phyloP scores from a whole-genome alignment of 2,329 filamentous ascomycete species.

The Cadophora malorum region DNA sequence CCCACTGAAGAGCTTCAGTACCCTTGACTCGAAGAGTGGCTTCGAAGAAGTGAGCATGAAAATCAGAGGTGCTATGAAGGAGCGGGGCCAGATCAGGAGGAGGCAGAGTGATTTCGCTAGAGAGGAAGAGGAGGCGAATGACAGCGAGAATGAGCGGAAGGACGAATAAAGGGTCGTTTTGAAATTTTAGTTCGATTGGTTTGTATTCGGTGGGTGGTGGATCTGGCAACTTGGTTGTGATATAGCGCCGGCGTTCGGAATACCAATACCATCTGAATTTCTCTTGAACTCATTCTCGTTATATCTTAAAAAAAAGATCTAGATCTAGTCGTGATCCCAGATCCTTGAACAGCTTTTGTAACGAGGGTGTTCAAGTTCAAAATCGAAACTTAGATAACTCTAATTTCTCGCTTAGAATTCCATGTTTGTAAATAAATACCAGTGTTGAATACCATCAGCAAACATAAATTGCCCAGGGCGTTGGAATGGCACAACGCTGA shows the following conservation, averaged over 20 bases:
- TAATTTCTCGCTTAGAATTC: too few species aligned
- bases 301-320: neutral
- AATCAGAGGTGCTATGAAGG: conserved; percentile 84
- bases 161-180: conserved; percentile 30
- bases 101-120: conserved; percentile 48
- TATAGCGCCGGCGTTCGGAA: conserved; percentile 29
- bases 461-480: too few species aligned
- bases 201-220: neutral
- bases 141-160: conserved; percentile 39
- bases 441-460: too few species aligned
- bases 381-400: too few species aligned
- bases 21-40: conserved; percentile 69
- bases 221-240: conserved; percentile 19
- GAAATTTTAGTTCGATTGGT: neutral
- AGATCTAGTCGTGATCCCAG: too few species aligned
- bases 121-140: conserved; percentile 53
- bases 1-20: conserved; percentile 73
- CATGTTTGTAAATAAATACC: too few species aligned
- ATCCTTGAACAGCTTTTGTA: too few species aligned
- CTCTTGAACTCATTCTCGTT: neutral
- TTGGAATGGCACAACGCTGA: too few species aligned
- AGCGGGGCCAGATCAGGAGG: conserved; percentile 67
- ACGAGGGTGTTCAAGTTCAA: too few species aligned
- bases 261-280: conserved; percentile 29
- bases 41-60: conserved; percentile 84